Evolutionary conservation across 2,329 filamentous ascomycete species (phyloP), one percentile per base, ranked within the genome.

Genomic region (Cercospora zeae-maydis): DNA sequence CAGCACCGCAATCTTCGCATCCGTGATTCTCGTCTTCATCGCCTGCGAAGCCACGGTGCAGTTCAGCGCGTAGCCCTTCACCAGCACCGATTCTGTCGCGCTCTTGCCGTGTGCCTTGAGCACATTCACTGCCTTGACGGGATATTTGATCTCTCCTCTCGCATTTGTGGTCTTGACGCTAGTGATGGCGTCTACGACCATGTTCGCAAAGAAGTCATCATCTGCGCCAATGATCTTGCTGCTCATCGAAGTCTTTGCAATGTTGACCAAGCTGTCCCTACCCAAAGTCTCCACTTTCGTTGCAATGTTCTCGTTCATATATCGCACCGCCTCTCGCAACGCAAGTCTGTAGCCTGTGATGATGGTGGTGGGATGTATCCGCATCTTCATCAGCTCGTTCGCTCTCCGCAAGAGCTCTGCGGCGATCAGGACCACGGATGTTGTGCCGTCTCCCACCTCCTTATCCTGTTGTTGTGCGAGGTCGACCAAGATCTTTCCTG

Each of bases 351-450:
- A 99, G 74, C 95, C 95, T 66, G 92, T 98, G 77, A 99, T 99
- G 80, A 99, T 98, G 65, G 96, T 99, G 27, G 95, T 99, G 61
- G 95, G 96, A 81, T 99, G 95, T 86, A 99, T 99, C 78, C 93
- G 91, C 86, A 98, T 99, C 84, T 95, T 97, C 90, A 98, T 96
- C 70, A 99, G 86, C 81, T 99, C 95, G 82, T 99, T 99, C 67
- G 88, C 95, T 79, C 95, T 86, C 77, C 90, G 87, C 74, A 99
- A 83, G 69, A 99, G 88, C 82, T 99, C 95, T 65, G 95, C 91
- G 58, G 95, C 95, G 78, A 99, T 97, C 71, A 99, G 86, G 63
- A 99, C 95, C 57, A 99, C 95, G 54, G 93, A 98, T 21, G 95
- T 99, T 54, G 95, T 99, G 72, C 95, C 95, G 81, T 99, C 95